A percentile compares a stretch with the other conserved stretches of the same genome.
Evolutionary conservation across 2,329 filamentous ascomycete species (phyloP).

Genomic region (Cladophialophora carrionii): DNA sequence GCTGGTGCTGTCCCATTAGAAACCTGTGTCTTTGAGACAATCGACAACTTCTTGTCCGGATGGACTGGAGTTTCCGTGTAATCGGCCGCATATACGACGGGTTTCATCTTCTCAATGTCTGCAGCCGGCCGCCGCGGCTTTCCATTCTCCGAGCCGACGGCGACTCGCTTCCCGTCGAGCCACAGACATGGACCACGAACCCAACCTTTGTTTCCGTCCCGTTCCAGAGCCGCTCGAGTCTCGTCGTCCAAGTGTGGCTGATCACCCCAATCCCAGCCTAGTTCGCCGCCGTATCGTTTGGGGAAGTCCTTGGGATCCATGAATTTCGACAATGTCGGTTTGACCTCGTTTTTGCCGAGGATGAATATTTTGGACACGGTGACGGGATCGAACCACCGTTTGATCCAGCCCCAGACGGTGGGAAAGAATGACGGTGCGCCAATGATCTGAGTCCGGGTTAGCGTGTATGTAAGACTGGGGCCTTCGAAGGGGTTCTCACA

Average conservation of each 20-base stretch:
- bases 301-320: slow-evolving; percentile 84
- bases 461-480: background rate
- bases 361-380: slow-evolving; percentile 98
- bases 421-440: slow-evolving; percentile 86
- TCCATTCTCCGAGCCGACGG: slow-evolving; percentile 38
- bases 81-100: slow-evolving; percentile 36
- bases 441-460: slow-evolving; percentile 64
- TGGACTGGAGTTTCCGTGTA: slow-evolving; percentile 37
- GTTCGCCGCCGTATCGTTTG: slow-evolving; percentile 82
- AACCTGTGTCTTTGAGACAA: background rate
- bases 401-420: slow-evolving; percentile 84
- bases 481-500: slow-evolving; percentile 46
- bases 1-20: slow-evolving; percentile 23
- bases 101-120: slow-evolving; percentile 35
- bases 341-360: slow-evolving; percentile 71
- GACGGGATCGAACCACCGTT: slow-evolving; percentile 88
- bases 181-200: slow-evolving; percentile 37
- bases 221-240: slow-evolving; percentile 41
- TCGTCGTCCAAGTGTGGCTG: slow-evolving; percentile 69
- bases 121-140: slow-evolving; percentile 31
- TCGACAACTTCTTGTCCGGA: slow-evolving; percentile 29
- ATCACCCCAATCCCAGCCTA: slow-evolving; percentile 80
- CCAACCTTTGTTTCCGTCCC: slow-evolving; percentile 38
- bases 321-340: slow-evolving; percentile 75
- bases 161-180: slow-evolving; percentile 36